A percentile compares a stretch with the other conserved stretches of the same genome.
Conservation (phyloP, 768 basidiomycete genomes). For the Favolaschia claudopus region DNA sequence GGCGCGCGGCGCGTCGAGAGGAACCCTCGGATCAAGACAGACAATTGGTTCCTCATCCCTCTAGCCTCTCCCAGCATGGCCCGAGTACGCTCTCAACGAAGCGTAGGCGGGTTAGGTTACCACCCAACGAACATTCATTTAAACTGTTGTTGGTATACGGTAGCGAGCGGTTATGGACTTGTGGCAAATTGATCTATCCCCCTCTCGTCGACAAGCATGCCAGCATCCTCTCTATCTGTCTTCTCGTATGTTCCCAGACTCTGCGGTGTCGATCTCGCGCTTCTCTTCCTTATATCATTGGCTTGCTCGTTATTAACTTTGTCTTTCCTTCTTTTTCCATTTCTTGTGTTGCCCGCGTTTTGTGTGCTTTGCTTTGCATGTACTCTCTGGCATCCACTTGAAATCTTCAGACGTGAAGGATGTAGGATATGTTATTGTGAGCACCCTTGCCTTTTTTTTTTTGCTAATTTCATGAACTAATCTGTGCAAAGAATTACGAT, state of each 20-base stretch:
- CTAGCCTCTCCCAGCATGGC: constrained; percentile 49
- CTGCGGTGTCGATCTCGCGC: constrained; percentile 44
- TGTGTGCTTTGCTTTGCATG: constrained; percentile 40
- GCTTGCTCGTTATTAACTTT: constrained; percentile 55
- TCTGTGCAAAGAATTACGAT: constrained; percentile 81
- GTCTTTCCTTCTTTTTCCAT: constrained; percentile 46
- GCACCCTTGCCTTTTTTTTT: constrained; percentile 39
- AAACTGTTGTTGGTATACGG: constrained; percentile 52
- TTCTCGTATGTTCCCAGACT: constrained; percentile 24
- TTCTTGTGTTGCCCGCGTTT: constrained; percentile 37
- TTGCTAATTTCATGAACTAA: not conserved
- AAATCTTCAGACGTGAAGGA: constrained; percentile 91
- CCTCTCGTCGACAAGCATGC: constrained; percentile 51
- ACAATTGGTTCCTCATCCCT: constrained; percentile 45
- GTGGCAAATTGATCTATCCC: constrained; percentile 42
- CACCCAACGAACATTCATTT: constrained; percentile 53
- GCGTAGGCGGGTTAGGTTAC: constrained; percentile 42
- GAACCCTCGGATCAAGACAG: constrained; percentile 38
- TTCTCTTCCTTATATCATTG: constrained; percentile 49
- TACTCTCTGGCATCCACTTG: constrained; percentile 21
- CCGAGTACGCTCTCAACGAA: constrained; percentile 42
- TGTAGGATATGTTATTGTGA: constrained; percentile 94
- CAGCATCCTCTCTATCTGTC: constrained; percentile 62
- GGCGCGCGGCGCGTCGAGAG: constrained; percentile 45
- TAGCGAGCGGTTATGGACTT: constrained; percentile 60